phyloP scores from a whole-genome alignment of 208 protist genomes.

The Acanthamoeba triangularis region DNA sequence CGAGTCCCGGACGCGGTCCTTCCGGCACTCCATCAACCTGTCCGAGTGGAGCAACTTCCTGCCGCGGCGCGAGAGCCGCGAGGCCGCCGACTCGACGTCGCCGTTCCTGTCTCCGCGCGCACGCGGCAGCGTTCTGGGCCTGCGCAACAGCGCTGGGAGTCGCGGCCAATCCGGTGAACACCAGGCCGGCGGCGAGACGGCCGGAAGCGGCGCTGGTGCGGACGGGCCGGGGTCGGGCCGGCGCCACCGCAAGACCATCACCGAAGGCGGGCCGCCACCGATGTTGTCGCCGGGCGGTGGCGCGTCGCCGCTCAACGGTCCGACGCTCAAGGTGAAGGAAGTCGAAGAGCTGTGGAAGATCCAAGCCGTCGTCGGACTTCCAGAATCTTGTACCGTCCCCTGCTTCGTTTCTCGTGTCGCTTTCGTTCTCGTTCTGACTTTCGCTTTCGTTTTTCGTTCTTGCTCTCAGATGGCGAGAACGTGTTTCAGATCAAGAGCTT shows the following conservation, averaged over 20 bases:
- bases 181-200: neutral
- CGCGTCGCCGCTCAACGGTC: neutral
- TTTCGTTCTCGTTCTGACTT: neutral
- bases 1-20: slow-evolving; percentile 21
- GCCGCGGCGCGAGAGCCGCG: slow-evolving; percentile 39
- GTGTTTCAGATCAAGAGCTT: slow-evolving; percentile 66
- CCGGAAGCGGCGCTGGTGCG: neutral
- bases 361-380: slow-evolving; percentile 21
- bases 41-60: slow-evolving; percentile 56
- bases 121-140: neutral
- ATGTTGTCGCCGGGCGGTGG: neutral
- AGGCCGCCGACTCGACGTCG: neutral
- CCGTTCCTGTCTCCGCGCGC: slow-evolving; percentile 21
- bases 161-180: neutral
- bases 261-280: neutral
- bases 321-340: slow-evolving; percentile 40
- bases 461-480: slow-evolving; percentile 38
- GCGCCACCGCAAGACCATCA: neutral
- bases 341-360: slow-evolving; percentile 67
- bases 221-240: neutral
- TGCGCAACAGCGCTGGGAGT: neutral
- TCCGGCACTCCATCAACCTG: slow-evolving; percentile 64
- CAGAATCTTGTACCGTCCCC: neutral
- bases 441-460: too few relatives aligned
- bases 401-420: neutral